Evolutionary conservation across 306 rosid species (phyloP).

Genomic region (Heteromeles arbutifolia): DNA sequence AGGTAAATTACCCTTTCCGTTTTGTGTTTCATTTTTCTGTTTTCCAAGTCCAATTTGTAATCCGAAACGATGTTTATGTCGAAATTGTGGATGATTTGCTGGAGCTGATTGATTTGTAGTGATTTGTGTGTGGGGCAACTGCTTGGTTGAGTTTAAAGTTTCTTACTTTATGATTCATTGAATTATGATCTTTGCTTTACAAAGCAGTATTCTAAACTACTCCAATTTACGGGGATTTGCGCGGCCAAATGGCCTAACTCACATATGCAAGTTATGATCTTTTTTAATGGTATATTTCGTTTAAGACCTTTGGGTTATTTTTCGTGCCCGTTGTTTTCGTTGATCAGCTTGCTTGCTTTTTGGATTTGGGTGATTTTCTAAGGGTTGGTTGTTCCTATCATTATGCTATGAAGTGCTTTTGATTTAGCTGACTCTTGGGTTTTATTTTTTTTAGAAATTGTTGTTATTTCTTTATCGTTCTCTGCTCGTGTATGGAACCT

Average conservation of each 20-base stretch:
- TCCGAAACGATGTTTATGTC: background rate
- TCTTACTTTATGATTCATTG: background rate
- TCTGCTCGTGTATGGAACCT: background rate
- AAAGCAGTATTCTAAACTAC: background rate
- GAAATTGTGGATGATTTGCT: background rate
- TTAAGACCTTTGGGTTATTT: background rate
- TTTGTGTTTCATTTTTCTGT: background rate
- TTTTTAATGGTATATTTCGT: background rate
- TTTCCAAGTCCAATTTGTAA: background rate
- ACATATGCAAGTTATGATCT: background rate
- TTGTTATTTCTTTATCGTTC: background rate
- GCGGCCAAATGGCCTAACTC: too few relatives aligned
- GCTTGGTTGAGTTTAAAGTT: background rate
- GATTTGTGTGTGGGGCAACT: background rate
- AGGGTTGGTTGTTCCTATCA: background rate
- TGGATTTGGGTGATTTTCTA: background rate
- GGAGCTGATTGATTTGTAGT: background rate
- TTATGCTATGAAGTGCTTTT: background rate
- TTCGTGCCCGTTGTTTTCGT: background rate
- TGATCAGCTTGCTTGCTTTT: background rate
- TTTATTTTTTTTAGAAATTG: background rate
- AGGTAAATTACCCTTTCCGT: slow-evolving; percentile 37
- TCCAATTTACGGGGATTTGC: background rate
- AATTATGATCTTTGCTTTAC: background rate
- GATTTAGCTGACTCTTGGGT: background rate